Conservation (phyloP, 768 basidiomycete species). For the Tylopilus balloui region DNA sequence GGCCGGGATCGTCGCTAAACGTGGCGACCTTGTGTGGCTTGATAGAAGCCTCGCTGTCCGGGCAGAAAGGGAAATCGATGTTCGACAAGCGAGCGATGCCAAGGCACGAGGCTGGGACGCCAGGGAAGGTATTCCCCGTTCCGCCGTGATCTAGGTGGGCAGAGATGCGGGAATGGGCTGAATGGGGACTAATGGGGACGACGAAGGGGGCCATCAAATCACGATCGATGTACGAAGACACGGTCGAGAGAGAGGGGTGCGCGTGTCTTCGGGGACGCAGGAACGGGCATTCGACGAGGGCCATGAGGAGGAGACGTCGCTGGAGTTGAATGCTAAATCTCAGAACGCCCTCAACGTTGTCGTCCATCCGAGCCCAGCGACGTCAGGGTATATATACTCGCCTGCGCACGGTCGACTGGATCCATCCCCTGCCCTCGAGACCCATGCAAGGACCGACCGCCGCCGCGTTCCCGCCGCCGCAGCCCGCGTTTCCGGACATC, state of each 20-base stretch:
- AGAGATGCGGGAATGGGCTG: no score
- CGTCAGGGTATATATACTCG: slow-evolving; percentile 14
- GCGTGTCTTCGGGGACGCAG: slow-evolving; percentile 9
- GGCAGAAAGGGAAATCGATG: slow-evolving; percentile 22
- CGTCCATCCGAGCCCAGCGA: no score
- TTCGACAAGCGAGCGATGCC: no score
- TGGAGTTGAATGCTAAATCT: slow-evolving; percentile 25
- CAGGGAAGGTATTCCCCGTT: slow-evolving; percentile 9
- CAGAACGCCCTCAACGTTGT: neutral
- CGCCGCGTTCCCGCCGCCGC: neutral
- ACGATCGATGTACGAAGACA: no score
- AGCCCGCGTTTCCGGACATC: slow-evolving; percentile 12
- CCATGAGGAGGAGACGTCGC: no score
- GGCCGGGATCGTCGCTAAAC: no score
- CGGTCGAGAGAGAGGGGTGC: no score
- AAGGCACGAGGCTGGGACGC: slow-evolving; percentile 9
- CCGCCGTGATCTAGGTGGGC: slow-evolving; percentile 18
- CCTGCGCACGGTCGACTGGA: neutral
- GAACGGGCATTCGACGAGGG: slow-evolving; percentile 6
- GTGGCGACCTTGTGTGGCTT: no score
- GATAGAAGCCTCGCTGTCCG: no score
- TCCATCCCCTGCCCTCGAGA: no score
- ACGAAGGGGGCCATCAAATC: no score
- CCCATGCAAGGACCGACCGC: neutral
- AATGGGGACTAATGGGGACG: no score